A percentile compares a stretch with the other conserved stretches of the same genome.
These are phyloP conservation scores for Aspergillus novofumigatus DNA, from an alignment of 2,329 filamentous ascomycete species.

Conservation along the genomic window DNA sequence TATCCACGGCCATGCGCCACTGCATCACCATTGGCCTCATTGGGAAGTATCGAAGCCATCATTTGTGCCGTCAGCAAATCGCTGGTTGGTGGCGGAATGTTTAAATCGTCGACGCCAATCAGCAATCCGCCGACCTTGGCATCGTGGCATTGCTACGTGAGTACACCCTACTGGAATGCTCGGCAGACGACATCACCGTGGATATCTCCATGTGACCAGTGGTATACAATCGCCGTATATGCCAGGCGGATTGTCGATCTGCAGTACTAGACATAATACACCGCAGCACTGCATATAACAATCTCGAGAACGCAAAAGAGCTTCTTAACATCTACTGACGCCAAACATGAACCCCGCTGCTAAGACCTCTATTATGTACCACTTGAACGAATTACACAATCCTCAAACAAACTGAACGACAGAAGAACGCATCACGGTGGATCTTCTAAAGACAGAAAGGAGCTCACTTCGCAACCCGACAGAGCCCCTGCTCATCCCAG, in stretches of 20 bases:
- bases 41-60: not conserved
- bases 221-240: too few relatives aligned
- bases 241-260: too few relatives aligned
- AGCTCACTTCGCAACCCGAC: slow-evolving; percentile 6
- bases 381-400: not conserved
- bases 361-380: too few relatives aligned
- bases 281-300: too few relatives aligned
- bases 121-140: not conserved
- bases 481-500: slow-evolving; percentile 23
- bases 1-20: not conserved
- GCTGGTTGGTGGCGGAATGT: not conserved
- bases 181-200: not conserved
- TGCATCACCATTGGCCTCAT: not conserved
- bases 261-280: too few relatives aligned
- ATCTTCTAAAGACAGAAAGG: not conserved
- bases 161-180: too few relatives aligned
- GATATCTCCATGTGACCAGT: too few relatives aligned
- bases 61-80: not conserved
- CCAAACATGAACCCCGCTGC: too few relatives aligned
- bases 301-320: too few relatives aligned
- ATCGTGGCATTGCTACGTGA: not conserved
- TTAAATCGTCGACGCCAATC: not conserved
- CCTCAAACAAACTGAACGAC: too few relatives aligned
- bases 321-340: too few relatives aligned
- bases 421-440: too few relatives aligned